Evolutionary conservation across 2,329 filamentous ascomycete genomes (phyloP).

Genomic region (Colletotrichum eremochloae): DNA sequence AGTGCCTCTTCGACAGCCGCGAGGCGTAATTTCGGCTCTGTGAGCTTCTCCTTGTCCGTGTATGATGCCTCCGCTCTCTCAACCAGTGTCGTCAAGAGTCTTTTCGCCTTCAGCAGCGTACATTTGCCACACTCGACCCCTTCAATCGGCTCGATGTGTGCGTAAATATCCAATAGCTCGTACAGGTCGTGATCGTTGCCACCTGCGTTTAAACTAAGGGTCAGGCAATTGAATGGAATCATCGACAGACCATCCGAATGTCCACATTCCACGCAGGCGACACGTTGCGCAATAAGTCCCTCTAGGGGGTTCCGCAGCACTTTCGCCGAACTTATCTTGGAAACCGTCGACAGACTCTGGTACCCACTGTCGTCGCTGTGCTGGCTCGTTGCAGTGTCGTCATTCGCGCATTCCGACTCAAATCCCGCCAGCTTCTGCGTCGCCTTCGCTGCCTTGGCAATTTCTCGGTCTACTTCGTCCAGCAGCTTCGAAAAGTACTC

Average conservation of each 20-base stretch:
- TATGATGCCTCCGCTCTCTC: constrained; percentile 54
- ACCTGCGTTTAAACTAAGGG: constrained; percentile 80
- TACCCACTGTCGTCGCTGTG: constrained; percentile 71
- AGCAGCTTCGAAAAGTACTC: constrained; percentile 95
- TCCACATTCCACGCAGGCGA: constrained; percentile 88
- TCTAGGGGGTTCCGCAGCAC: constrained; percentile 82
- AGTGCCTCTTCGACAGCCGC: constrained; percentile 77
- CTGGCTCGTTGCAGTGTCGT: constrained; percentile 61
- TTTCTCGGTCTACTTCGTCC: constrained; percentile 85
- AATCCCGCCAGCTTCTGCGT: constrained; percentile 54
- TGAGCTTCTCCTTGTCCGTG: constrained; percentile 62
- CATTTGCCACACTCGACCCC: constrained; percentile 94
- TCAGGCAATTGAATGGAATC: constrained; percentile 94
- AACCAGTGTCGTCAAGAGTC: constrained; percentile 62
- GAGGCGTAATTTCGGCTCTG: constrained; percentile 68
- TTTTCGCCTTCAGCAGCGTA: constrained; percentile 75
- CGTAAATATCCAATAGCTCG: constrained; percentile 87
- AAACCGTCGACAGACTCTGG: constrained; percentile 58
- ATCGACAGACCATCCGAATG: constrained; percentile 90
- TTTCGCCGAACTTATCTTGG: constrained; percentile 51
- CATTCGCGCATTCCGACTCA: constrained; percentile 54
- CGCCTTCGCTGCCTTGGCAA: constrained; percentile 63
- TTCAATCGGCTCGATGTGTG: constrained; percentile 85
- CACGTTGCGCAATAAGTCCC: constrained; percentile 87
- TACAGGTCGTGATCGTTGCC: constrained; percentile 76